Evolutionary conservation across 2,329 filamentous ascomycete species (phyloP).

Genomic region (Sclerotinia nivalis): DNA sequence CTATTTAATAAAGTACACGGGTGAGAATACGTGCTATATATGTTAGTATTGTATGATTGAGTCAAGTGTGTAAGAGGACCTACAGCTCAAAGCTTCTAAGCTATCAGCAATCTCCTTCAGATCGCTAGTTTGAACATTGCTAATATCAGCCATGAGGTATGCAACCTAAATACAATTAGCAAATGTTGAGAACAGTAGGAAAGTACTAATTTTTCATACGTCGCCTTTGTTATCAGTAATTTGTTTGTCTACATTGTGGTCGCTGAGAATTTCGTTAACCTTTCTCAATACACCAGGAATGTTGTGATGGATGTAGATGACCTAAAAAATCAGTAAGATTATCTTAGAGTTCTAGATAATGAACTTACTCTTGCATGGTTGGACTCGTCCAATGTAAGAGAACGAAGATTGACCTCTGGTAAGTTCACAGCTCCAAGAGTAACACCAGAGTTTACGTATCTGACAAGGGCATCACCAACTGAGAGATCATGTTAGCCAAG

Average conservation of each 20-base stretch:
- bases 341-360: not conserved
- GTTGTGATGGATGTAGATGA: slow-evolving; percentile 97
- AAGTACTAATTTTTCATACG: slow-evolving; percentile 49
- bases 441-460: slow-evolving; percentile 93
- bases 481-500: slow-evolving; percentile 17
- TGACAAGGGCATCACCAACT: slow-evolving; percentile 83
- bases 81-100: slow-evolving; percentile 79
- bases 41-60: slow-evolving; percentile 15
- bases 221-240: slow-evolving; percentile 95
- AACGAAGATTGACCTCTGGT: slow-evolving; percentile 89
- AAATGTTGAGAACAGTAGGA: not conserved
- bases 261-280: slow-evolving; percentile 91
- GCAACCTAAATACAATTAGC: slow-evolving; percentile 59
- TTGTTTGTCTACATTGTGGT: slow-evolving; percentile 99
- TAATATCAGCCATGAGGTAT: slow-evolving; percentile 97
- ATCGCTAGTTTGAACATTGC: slow-evolving; percentile 74
- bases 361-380: slow-evolving; percentile 75
- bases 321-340: slow-evolving; percentile 46
- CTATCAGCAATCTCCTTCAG: slow-evolving; percentile 84
- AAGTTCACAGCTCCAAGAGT: slow-evolving; percentile 93
- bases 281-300: slow-evolving; percentile 90
- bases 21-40: slow-evolving; percentile 43
- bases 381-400: slow-evolving; percentile 84
- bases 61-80: slow-evolving; percentile 40
- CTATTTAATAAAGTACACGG: slow-evolving; percentile 43